A percentile compares a stretch with the other conserved stretches of the same genome.
Conservation (phyloP, 495 filamentous ascomycete genomes). For the Aspergillus sclerotiicarbonarius region DNA sequence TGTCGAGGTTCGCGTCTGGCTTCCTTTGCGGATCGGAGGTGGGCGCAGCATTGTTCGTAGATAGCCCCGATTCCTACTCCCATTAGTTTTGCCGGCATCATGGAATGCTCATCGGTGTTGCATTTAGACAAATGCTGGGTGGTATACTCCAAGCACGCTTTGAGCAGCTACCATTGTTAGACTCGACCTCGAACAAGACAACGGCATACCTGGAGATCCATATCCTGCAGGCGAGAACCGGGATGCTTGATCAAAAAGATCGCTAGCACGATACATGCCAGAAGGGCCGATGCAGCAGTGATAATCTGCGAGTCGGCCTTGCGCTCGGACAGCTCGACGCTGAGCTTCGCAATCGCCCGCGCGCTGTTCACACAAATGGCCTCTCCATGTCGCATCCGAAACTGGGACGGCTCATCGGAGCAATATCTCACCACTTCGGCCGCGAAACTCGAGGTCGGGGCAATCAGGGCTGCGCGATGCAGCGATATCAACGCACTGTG, state of each 20-base stretch:
- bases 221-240: not conserved
- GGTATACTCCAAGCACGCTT: constrained; percentile 10
- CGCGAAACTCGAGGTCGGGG: constrained; percentile 11
- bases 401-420: constrained; percentile 8
- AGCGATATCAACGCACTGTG: constrained; percentile 14
- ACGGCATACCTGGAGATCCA: constrained; percentile 9
- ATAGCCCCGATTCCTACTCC: not conserved
- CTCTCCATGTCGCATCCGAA: constrained; percentile 11
- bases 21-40: not conserved
- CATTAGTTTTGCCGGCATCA: not conserved
- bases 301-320: constrained; percentile 7
- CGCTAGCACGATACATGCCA: constrained; percentile 15
- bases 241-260: constrained; percentile 19
- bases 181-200: not conserved
- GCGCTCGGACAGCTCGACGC: constrained; percentile 12
- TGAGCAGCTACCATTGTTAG: constrained; percentile 2
- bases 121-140: constrained; percentile 5
- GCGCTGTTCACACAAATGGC: constrained; percentile 17
- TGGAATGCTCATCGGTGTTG: constrained; percentile 4
- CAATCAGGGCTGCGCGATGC: constrained; percentile 17
- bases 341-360: constrained; percentile 16
- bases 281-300: not conserved
- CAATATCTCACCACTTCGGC: constrained; percentile 6
- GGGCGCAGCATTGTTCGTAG: constrained; percentile 8
- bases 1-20: not conserved